These are phyloP conservation scores for Vitis amurensis DNA, from an alignment of 164 flowering plant genomes.

Conservation along the genomic window DNA sequence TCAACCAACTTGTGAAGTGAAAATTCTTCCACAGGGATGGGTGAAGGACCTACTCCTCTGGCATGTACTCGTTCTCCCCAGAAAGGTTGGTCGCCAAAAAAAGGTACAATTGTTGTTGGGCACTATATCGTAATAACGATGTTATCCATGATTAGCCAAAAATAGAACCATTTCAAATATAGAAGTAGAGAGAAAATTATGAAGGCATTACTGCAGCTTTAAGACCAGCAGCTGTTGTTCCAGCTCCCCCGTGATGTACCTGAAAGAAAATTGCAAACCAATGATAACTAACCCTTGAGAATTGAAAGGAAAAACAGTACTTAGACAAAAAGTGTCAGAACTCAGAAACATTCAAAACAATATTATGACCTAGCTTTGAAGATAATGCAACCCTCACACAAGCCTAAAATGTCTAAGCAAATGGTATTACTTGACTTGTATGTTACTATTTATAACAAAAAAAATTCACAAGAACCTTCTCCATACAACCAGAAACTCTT, in stretches of 20 bases:
- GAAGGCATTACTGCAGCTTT: slow-evolving; percentile 74
- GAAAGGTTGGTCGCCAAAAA: slow-evolving; percentile 97
- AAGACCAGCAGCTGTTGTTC: slow-evolving; percentile 97
- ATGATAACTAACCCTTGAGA: neutral
- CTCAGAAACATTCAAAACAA: neutral
- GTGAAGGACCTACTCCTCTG: slow-evolving; percentile 94
- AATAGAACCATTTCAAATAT: neutral
- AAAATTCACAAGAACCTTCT: too few species aligned
- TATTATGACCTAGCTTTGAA: neutral
- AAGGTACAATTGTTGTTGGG: slow-evolving; percentile 92
- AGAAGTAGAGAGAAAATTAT: neutral
- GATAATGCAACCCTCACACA: neutral
- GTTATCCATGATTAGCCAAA: neutral
- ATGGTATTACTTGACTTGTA: neutral
- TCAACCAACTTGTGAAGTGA: slow-evolving; percentile 69
- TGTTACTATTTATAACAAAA: too few species aligned
- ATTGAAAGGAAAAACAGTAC: neutral
- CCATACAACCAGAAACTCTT: too few species aligned
- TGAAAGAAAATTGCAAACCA: slow-evolving; percentile 24
- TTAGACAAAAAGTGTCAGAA: neutral
- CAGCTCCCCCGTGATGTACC: slow-evolving; percentile 99
- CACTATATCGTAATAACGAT: slow-evolving; percentile 46
- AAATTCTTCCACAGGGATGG: slow-evolving; percentile 89
- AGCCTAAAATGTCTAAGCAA: neutral
- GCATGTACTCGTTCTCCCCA: slow-evolving; percentile 98